Evolutionary conservation across 768 basidiomycete genomes (phyloP).

Genomic region (Gyrodon lividus): DNA sequence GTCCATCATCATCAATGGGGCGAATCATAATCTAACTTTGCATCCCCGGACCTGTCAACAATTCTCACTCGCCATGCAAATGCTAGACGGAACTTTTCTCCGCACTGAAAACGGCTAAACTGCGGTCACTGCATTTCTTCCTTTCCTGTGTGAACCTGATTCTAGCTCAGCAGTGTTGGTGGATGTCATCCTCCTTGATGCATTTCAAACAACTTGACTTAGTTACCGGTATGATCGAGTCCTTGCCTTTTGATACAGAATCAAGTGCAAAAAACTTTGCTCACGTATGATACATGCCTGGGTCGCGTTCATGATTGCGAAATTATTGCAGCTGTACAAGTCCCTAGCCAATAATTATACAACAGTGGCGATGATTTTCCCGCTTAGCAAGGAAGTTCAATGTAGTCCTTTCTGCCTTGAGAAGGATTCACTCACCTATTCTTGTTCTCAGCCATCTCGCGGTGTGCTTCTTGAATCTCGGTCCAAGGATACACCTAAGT

Average conservation of each 20-base stretch:
- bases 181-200: not conserved
- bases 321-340: not conserved
- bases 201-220: not conserved
- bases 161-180: not conserved
- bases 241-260: not conserved
- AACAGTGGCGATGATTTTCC: constrained; percentile 33
- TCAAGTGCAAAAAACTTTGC: not conserved
- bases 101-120: not conserved
- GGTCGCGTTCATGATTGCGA: not conserved
- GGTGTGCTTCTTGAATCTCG: constrained; percentile 75
- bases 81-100: not conserved
- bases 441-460: constrained; percentile 79
- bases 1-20: not conserved
- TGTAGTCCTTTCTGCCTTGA: not conserved
- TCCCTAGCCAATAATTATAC: constrained; percentile 16
- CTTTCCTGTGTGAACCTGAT: not conserved
- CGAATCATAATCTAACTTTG: not conserved
- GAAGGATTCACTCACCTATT: constrained; percentile 38
- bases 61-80: not conserved
- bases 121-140: not conserved
- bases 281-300: not conserved
- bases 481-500: constrained; percentile 75
- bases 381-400: constrained; percentile 17
- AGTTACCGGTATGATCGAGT: not conserved
- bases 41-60: not conserved